phyloP scores from a whole-genome alignment of 2,329 filamentous ascomycete species.

The Curvularia eragrostidis region DNA sequence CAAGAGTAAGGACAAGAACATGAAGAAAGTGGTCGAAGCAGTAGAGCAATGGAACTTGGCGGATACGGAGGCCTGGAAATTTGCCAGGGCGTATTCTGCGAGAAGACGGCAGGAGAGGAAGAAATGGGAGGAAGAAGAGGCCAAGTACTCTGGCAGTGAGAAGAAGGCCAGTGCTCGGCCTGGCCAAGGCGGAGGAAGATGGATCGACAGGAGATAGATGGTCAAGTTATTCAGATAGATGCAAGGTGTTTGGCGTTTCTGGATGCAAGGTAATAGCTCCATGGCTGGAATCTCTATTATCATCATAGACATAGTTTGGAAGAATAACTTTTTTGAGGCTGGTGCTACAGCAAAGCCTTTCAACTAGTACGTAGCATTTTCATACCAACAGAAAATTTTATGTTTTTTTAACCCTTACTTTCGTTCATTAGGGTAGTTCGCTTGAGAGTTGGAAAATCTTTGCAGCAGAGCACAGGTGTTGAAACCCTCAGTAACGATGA shows the following conservation, averaged over 20 bases:
- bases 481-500: conserved; percentile 21
- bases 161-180: conserved; percentile 58
- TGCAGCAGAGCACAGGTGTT: not conserved
- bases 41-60: conserved; percentile 65
- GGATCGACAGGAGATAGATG: conserved; percentile 30
- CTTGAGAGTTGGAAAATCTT: not conserved
- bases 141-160: conserved; percentile 67
- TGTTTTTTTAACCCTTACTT: not conserved
- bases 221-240: not conserved
- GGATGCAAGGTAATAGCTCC: not conserved
- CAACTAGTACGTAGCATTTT: not conserved
- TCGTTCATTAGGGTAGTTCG: not conserved
- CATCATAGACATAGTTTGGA: not conserved
- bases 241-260: conserved; percentile 3
- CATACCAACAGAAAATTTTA: too few relatives aligned
- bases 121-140: conserved; percentile 74
- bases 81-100: conserved; percentile 71
- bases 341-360: too few relatives aligned
- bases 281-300: not conserved
- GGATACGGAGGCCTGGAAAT: conserved; percentile 80
- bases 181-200: conserved; percentile 45
- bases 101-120: conserved; percentile 67
- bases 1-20: conserved; percentile 42
- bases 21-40: conserved; percentile 47
- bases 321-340: too few relatives aligned